phyloP scores from a whole-genome alignment of 164 flowering plant species.

The Vitis labrusca region DNA sequence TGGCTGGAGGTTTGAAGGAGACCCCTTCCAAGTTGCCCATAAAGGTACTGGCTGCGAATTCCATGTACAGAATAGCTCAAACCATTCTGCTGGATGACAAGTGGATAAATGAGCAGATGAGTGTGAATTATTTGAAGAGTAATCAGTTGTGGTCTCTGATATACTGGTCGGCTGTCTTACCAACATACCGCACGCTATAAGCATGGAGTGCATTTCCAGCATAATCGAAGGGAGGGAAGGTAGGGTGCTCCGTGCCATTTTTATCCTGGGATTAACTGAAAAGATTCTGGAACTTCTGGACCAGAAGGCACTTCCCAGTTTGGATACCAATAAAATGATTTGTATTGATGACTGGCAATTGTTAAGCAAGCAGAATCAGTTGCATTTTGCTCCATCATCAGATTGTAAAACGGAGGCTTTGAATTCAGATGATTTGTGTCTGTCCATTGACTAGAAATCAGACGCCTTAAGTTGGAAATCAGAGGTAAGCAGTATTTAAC shows the following conservation, averaged over 20 bases:
- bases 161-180: slow-evolving; percentile 58
- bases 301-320: slow-evolving; percentile 16
- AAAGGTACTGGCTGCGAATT: slow-evolving; percentile 52
- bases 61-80: slow-evolving; percentile 55
- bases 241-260: slow-evolving; percentile 32
- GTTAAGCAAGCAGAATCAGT: slow-evolving; percentile 13
- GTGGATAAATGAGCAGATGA: slow-evolving; percentile 2
- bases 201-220: slow-evolving; percentile 31
- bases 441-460: slow-evolving; percentile 21
- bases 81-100: slow-evolving; percentile 30
- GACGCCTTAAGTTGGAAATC: not conserved
- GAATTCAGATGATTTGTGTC: slow-evolving; percentile 18
- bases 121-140: slow-evolving; percentile 30
- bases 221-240: slow-evolving; percentile 40
- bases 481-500: too few relatives aligned
- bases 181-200: slow-evolving; percentile 37
- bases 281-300: slow-evolving; percentile 40
- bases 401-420: slow-evolving; percentile 1
- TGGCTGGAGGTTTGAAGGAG: slow-evolving; percentile 17
- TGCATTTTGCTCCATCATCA: slow-evolving; percentile 1
- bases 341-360: slow-evolving; percentile 47
- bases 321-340: slow-evolving; percentile 25
- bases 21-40: slow-evolving; percentile 45
- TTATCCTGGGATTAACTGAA: slow-evolving; percentile 46
- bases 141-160: slow-evolving; percentile 38